Evolutionary conservation across 805 yeast genomes (phyloP).

Genomic region (Candida sithepensis): DNA sequence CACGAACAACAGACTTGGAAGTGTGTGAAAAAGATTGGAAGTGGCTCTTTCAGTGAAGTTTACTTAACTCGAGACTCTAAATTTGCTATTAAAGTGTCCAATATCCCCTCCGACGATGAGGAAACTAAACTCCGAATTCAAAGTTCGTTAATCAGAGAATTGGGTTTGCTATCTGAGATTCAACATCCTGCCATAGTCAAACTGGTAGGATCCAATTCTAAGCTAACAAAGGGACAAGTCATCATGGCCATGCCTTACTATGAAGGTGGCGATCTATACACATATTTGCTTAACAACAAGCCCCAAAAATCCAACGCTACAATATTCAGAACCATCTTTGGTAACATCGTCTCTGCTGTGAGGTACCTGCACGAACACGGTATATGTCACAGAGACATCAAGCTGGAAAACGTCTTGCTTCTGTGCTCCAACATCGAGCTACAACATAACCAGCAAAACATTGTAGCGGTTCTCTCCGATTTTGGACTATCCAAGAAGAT

Average conservation of each 20-base stretch:
- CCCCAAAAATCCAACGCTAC: slow-evolving; percentile 31
- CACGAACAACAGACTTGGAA: slow-evolving; percentile 30
- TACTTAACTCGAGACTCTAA: slow-evolving; percentile 36
- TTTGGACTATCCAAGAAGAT: slow-evolving; percentile 82
- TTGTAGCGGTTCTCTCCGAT: slow-evolving; percentile 67
- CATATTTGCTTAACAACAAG: slow-evolving; percentile 48
- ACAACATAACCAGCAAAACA: slow-evolving; percentile 6
- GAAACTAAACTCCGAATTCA: slow-evolving; percentile 51
- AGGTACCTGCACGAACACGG: slow-evolving; percentile 62
- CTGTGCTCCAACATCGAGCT: slow-evolving; percentile 7
- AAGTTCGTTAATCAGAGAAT: slow-evolving; percentile 66
- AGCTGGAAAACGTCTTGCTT: slow-evolving; percentile 76
- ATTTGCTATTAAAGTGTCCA: slow-evolving; percentile 71
- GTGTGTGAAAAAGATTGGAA: slow-evolving; percentile 47
- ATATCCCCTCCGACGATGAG: slow-evolving; percentile 33
- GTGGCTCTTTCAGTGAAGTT: slow-evolving; percentile 69
- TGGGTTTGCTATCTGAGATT: slow-evolving; percentile 54
- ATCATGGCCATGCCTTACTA: slow-evolving; percentile 70
- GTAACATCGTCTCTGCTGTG: slow-evolving; percentile 69
- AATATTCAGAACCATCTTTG: slow-evolving; percentile 58
- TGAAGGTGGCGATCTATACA: slow-evolving; percentile 81
- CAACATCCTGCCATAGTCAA: slow-evolving; percentile 69
- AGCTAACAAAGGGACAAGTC: slow-evolving; percentile 25
- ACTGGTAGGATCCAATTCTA: slow-evolving; percentile 48
- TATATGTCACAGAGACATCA: slow-evolving; percentile 88